phyloP scores from a whole-genome alignment of 2,329 filamentous ascomycete genomes.

The Stromatinia cepivora region DNA sequence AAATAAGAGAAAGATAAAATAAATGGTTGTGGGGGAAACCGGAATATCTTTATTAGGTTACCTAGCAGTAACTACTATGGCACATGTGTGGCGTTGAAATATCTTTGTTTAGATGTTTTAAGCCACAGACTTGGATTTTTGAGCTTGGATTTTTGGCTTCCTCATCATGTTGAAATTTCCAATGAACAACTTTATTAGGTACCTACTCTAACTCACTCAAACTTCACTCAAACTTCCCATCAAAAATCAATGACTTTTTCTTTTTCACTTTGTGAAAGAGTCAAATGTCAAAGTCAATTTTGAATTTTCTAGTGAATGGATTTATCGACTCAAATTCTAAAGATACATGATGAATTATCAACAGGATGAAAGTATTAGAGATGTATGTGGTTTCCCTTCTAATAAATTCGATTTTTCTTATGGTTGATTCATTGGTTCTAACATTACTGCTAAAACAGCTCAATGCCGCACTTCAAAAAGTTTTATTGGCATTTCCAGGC shows the following conservation, averaged over 20 bases:
- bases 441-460: conserved; percentile 5
- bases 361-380: conserved; percentile 19
- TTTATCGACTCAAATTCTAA: background rate
- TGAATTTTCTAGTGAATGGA: background rate
- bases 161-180: conserved; percentile 11
- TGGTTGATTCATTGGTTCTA: background rate
- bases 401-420: background rate
- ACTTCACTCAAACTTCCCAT: background rate
- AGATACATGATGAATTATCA: conserved; percentile 21
- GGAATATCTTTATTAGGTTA: conserved; percentile 5
- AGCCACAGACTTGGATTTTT: background rate
- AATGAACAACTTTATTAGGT: background rate
- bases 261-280: conserved; percentile 11
- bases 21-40: conserved; percentile 23
- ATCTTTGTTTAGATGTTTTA: no score
- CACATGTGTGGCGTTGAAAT: background rate
- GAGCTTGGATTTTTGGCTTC: background rate
- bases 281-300: conserved; percentile 10
- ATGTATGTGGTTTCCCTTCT: conserved; percentile 9
- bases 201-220: background rate
- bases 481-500: conserved; percentile 19
- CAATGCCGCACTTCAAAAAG: conserved; percentile 22
- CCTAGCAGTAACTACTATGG: background rate
- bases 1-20: background rate
- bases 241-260: conserved; percentile 17